Evolutionary conservation across 352 stramenopile species (phyloP).

Genomic region (Pilasporangium apinafurcum): DNA sequence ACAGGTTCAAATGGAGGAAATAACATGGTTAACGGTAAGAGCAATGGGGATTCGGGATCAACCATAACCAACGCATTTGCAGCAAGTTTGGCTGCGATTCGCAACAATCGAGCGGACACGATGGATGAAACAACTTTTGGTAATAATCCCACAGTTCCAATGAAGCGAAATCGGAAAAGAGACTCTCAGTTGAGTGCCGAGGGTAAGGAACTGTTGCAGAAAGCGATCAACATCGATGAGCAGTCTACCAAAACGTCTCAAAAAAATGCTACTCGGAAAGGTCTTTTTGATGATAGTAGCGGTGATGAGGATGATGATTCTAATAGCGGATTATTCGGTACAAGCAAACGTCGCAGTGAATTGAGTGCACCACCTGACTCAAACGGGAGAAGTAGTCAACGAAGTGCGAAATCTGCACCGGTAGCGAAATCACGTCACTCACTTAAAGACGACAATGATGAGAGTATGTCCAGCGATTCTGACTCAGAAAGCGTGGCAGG

Average conservation of each 20-base stretch:
- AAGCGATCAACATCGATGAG: conserved; percentile 39
- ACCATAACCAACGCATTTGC: conserved; percentile 64
- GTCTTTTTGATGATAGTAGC: conserved; percentile 79
- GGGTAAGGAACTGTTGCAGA: conserved; percentile 67
- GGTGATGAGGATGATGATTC: conserved; percentile 37
- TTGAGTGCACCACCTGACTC: no score
- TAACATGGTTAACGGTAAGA: not conserved
- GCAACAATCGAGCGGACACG: conserved; percentile 56
- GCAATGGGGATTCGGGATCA: conserved; percentile 7
- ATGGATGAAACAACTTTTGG: conserved; percentile 32
- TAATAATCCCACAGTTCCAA: conserved; percentile 10
- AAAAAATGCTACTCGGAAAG: conserved; percentile 39
- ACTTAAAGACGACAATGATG: conserved; percentile 18
- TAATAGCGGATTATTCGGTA: conserved; percentile 42
- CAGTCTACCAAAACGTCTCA: conserved; percentile 13
- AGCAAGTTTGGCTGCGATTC: conserved; percentile 66
- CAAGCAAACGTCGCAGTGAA: conserved; percentile 15
- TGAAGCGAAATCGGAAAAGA: conserved; percentile 37
- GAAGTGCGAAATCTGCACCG: conserved; percentile 4
- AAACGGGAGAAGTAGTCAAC: no score
- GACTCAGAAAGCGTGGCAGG: conserved; percentile 22
- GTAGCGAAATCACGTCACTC: not conserved
- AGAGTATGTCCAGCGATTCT: conserved; percentile 21
- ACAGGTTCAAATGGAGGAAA: conserved; percentile 4
- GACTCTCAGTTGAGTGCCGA: conserved; percentile 72